Percentiles rank a stretch among this genome's conserved stretches.
These are phyloP conservation scores for Rhododendron ferrugineum DNA, from an alignment of 148 eudicot genomes.

Conservation along the genomic window DNA sequence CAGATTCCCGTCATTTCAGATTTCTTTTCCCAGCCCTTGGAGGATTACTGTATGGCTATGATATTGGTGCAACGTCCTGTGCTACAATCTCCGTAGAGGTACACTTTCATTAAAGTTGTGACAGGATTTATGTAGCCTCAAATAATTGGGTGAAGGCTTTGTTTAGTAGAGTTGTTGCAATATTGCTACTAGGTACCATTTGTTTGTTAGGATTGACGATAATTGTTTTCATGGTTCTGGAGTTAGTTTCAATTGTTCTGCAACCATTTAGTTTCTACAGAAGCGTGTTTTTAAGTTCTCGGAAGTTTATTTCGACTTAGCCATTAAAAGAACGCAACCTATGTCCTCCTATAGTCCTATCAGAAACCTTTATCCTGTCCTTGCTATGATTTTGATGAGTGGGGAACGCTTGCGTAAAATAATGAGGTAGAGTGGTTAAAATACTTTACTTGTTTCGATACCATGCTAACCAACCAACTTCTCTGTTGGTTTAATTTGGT, in stretches of 20 bases:
- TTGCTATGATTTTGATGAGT: not conserved
- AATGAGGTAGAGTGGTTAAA: not conserved
- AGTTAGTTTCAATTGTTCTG: not conserved
- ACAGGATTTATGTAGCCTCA: not conserved
- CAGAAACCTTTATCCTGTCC: not conserved
- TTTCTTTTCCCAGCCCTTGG: conserved; percentile 96
- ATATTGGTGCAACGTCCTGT: conserved; percentile 92
- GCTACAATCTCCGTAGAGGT: conserved; percentile 78
- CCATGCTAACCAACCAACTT: not conserved
- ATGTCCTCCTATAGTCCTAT: not conserved
- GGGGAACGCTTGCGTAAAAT: not conserved
- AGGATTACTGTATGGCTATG: conserved; percentile 89
- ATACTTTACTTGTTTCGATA: not conserved
- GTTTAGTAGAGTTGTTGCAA: not conserved
- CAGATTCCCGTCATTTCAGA: conserved; percentile 41
- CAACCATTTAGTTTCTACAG: not conserved
- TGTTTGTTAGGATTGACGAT: not conserved
- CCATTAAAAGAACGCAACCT: not conserved
- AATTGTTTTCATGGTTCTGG: not conserved
- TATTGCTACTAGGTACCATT: not conserved
- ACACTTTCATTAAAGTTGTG: not conserved
- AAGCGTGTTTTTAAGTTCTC: not conserved
- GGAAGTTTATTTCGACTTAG: not conserved
- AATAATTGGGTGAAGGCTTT: not conserved
- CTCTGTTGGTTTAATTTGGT: not conserved